A percentile compares a stretch with the other conserved stretches of the same genome.
Conservation (phyloP, 768 basidiomycete species). For the Glaciozyma antarctica region DNA sequence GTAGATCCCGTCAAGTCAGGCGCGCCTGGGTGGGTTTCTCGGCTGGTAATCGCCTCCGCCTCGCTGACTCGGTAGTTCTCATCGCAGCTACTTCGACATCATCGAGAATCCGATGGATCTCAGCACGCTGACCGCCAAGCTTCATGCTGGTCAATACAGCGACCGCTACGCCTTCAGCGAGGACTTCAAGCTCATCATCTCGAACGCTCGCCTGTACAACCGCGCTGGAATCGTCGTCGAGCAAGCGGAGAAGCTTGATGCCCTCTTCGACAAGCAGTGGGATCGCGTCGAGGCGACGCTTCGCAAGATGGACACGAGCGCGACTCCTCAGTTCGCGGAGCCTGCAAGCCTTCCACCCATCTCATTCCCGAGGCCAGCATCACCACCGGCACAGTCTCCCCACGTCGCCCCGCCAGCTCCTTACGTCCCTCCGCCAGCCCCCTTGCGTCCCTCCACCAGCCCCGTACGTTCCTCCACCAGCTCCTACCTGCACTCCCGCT, state of each 20-base stretch:
- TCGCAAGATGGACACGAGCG: slow-evolving; percentile 45
- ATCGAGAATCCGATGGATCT: slow-evolving; percentile 94
- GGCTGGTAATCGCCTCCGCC: too few species aligned
- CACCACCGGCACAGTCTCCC: background rate
- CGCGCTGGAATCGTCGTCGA: slow-evolving; percentile 58
- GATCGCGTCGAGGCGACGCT: slow-evolving; percentile 72
- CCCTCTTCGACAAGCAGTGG: slow-evolving; percentile 84
- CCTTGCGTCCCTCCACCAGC: background rate
- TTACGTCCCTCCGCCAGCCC: background rate
- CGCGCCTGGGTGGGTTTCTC: slow-evolving; percentile 18
- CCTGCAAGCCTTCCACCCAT: background rate
- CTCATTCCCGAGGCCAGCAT: background rate
- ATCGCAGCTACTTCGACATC: slow-evolving; percentile 69
- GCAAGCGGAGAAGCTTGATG: slow-evolving; percentile 64
- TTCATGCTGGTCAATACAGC: slow-evolving; percentile 75
- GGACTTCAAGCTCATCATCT: slow-evolving; percentile 79
- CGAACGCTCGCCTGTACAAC: slow-evolving; percentile 82
- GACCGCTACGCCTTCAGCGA: slow-evolving; percentile 71
- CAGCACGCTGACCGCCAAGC: slow-evolving; percentile 72
- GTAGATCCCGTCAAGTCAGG: slow-evolving; percentile 29
- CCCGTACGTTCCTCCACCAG: slow-evolving; percentile 4
- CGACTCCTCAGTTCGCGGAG: background rate
- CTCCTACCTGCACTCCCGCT: slow-evolving; percentile 25
- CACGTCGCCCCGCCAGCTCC: slow-evolving; percentile 2
- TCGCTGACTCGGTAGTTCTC: background rate